phyloP scores from a whole-genome alignment of 768 basidiomycete species.

The Tulasnella sp. region DNA sequence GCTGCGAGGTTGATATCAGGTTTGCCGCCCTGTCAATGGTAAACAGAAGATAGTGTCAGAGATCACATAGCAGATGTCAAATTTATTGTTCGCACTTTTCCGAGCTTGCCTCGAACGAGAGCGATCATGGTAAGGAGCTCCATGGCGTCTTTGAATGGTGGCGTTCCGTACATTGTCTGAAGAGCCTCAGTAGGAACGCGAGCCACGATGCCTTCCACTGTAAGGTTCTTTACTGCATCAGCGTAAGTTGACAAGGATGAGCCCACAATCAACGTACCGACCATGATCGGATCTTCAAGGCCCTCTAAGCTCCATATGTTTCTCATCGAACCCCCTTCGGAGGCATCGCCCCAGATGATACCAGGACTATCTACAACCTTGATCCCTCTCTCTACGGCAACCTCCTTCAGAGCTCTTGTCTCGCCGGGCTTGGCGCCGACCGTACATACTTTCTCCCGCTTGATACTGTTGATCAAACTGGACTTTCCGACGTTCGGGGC shows the following conservation, averaged over 20 bases:
- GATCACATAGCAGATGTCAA: background rate
- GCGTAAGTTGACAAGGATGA: background rate
- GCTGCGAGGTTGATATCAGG: conserved; percentile 80
- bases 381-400: conserved; percentile 87
- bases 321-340: conserved; percentile 25
- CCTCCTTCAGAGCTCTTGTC: conserved; percentile 82
- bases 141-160: conserved; percentile 55
- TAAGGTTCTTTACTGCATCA: background rate
- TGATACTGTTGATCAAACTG: conserved; percentile 85
- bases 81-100: conserved; percentile 45
- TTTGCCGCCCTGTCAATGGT: conserved; percentile 63
- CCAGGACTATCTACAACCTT: conserved; percentile 93
- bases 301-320: conserved; percentile 89
- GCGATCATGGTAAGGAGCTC: conserved; percentile 90
- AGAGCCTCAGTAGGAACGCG: conserved; percentile 63
- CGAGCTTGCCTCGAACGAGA: conserved; percentile 65
- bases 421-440: conserved; percentile 93
- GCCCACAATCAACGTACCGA: conserved; percentile 72
- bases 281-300: conserved; percentile 78
- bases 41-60: too few relatives aligned
- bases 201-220: conserved; percentile 78
- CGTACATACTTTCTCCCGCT: conserved; percentile 70
- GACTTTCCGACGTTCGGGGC: conserved; percentile 98
- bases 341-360: conserved; percentile 54
- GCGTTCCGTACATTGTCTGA: conserved; percentile 77